Conservation (phyloP, 1,139 yeast genomes). For the Blastobotrys elegans region DNA sequence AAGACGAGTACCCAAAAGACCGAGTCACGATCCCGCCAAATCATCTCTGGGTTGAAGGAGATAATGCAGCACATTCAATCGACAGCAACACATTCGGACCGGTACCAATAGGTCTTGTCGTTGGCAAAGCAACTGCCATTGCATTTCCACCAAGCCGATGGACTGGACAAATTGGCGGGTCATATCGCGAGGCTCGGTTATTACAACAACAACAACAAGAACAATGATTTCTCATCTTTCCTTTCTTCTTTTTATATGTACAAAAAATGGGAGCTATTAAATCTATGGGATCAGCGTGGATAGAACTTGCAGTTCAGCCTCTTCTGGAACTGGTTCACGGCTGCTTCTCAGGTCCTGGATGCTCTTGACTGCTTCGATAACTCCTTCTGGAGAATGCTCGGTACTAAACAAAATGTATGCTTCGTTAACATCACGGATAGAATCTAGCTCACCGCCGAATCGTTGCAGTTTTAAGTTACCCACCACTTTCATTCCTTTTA, state of each 20-base stretch:
- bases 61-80: constrained; percentile 69
- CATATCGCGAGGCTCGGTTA: constrained; percentile 29
- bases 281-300: constrained; percentile 1
- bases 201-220: background rate
- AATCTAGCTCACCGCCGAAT: constrained; percentile 32
- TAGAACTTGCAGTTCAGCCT: constrained; percentile 16
- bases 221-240: background rate
- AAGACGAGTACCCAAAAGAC: constrained; percentile 57
- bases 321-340: constrained; percentile 12
- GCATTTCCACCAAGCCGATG: constrained; percentile 64
- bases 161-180: constrained; percentile 30
- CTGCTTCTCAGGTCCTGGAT: constrained; percentile 37
- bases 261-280: background rate
- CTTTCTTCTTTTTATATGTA: background rate
- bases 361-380: constrained; percentile 50
- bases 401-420: constrained; percentile 47
- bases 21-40: constrained; percentile 63
- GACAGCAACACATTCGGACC: constrained; percentile 88
- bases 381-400: constrained; percentile 42
- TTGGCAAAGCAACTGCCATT: constrained; percentile 64
- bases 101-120: constrained; percentile 66
- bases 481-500: constrained; percentile 61
- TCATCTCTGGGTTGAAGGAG: constrained; percentile 95
- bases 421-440: constrained; percentile 43
- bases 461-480: constrained; percentile 61